Conservation (phyloP, 495 filamentous ascomycete genomes). For the Aspergillus cavernicola region DNA sequence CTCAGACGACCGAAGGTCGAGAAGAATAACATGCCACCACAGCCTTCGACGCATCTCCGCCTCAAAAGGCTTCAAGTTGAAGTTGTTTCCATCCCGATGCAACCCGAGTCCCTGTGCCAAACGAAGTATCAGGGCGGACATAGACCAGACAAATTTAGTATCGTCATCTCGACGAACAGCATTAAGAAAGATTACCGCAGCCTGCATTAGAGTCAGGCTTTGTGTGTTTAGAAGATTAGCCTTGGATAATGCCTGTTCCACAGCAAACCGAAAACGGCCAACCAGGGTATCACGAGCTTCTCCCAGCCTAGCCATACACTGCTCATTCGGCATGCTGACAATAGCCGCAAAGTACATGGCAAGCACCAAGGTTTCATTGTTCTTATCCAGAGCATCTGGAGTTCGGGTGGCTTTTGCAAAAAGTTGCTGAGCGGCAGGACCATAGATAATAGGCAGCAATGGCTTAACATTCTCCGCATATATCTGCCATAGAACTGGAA, state of each 20-base stretch:
- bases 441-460: slow-evolving; percentile 65
- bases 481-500: slow-evolving; percentile 63
- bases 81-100: slow-evolving; percentile 74
- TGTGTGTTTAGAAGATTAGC: slow-evolving; percentile 72
- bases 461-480: slow-evolving; percentile 71
- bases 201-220: slow-evolving; percentile 72
- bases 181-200: slow-evolving; percentile 68
- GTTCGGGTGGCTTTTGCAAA: slow-evolving; percentile 43
- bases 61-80: slow-evolving; percentile 70
- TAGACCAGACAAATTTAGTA: slow-evolving; percentile 62
- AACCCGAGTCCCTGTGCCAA: slow-evolving; percentile 77
- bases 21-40: slow-evolving; percentile 77
- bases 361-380: slow-evolving; percentile 70
- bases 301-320: slow-evolving; percentile 35
- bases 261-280: slow-evolving; percentile 69
- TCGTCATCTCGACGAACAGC: slow-evolving; percentile 64
- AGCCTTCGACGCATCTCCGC: slow-evolving; percentile 79
- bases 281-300: slow-evolving; percentile 45
- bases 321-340: slow-evolving; percentile 55
- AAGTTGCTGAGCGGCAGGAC: slow-evolving; percentile 52
- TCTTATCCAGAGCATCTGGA: slow-evolving; percentile 54
- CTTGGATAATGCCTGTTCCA: slow-evolving; percentile 73
- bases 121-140: slow-evolving; percentile 69
- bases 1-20: slow-evolving; percentile 76
- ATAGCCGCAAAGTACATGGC: slow-evolving; percentile 74